phyloP scores from a whole-genome alignment of 1,284 basidiomycete genomes.

The Boletus calvinii region DNA sequence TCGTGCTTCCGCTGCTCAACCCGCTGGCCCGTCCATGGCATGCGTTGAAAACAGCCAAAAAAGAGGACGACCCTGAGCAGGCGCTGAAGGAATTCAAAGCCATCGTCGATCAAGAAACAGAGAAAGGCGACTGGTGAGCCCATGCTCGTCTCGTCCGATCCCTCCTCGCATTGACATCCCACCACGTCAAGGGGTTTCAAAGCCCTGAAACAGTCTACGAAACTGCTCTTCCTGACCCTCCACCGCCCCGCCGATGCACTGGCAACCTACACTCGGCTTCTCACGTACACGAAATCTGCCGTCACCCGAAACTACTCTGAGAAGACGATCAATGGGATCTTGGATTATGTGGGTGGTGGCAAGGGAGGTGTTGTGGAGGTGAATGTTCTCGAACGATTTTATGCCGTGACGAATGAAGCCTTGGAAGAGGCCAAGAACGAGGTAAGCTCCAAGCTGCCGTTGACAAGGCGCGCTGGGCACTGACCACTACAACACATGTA shows the following conservation, averaged over 20 bases:
- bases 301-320: conserved; percentile 93
- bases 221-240: conserved; percentile 84
- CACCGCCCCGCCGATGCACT: conserved; percentile 83
- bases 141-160: background rate
- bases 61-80: conserved; percentile 87
- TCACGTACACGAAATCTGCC: conserved; percentile 91
- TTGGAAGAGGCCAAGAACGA: conserved; percentile 95
- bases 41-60: conserved; percentile 65
- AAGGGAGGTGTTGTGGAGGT: conserved; percentile 83
- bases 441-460: conserved; percentile 43
- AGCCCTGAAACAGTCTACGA: conserved; percentile 96
- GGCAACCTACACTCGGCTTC: conserved; percentile 79
- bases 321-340: conserved; percentile 97
- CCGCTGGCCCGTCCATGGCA: background rate
- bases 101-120: conserved; percentile 86
- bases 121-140: conserved; percentile 88
- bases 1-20: background rate
- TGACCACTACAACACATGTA: conserved; percentile 33
- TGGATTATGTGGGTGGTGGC: conserved; percentile 97
- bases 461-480: background rate
- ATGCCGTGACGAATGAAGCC: conserved; percentile 89
- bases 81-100: conserved; percentile 85
- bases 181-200: conserved; percentile 86
- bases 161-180: background rate
- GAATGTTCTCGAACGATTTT: conserved; percentile 90